phyloP scores from a whole-genome alignment of 768 basidiomycete species.

The Serendipita sp. region DNA sequence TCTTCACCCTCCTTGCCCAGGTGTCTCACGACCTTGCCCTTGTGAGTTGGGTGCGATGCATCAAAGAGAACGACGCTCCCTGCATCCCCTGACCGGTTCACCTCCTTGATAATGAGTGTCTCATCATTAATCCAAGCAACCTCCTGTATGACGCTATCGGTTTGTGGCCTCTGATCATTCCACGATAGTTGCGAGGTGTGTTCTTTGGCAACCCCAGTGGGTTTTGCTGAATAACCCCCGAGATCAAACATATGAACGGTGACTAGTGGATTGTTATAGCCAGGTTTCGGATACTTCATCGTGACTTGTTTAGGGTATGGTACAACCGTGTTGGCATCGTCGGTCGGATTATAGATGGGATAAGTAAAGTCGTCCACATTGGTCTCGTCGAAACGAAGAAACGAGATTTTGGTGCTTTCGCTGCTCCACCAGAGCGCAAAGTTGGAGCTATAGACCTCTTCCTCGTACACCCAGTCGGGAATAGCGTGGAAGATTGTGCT shows the following conservation, averaged over 20 bases:
- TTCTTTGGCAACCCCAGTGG: conserved; percentile 20
- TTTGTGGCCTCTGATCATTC: conserved; percentile 37
- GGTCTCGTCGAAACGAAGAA: conserved; percentile 78
- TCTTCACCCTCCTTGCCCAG: conserved; percentile 75
- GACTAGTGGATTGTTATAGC: conserved; percentile 78
- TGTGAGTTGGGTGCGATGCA: conserved; percentile 19
- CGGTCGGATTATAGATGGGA: conserved; percentile 82
- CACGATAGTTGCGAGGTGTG: conserved; percentile 49
- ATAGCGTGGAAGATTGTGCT: conserved; percentile 83
- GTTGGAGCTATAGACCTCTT: conserved; percentile 65
- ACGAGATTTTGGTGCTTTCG: conserved; percentile 43
- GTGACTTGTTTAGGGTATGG: conserved; percentile 56
- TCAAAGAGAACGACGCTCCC: conserved; percentile 74
- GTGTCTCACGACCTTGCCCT: conserved; percentile 44
- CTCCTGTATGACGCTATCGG: conserved; percentile 62
- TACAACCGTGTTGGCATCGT: conserved; percentile 48
- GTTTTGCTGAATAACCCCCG: conserved; percentile 28
- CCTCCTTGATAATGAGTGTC: conserved; percentile 68
- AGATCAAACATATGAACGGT: conserved; percentile 74
- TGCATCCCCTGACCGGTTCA: conserved; percentile 65
- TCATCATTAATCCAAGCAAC: conserved; percentile 76
- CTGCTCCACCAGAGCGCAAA: conserved; percentile 83
- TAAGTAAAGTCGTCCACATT: conserved; percentile 72
- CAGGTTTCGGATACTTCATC: conserved; percentile 80
- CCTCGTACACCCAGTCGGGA: conserved; percentile 96